Evolutionary conservation across 352 stramenopile species (phyloP), one percentile per base, ranked within the genome.

Genomic region (Phytophthora idaei): DNA sequence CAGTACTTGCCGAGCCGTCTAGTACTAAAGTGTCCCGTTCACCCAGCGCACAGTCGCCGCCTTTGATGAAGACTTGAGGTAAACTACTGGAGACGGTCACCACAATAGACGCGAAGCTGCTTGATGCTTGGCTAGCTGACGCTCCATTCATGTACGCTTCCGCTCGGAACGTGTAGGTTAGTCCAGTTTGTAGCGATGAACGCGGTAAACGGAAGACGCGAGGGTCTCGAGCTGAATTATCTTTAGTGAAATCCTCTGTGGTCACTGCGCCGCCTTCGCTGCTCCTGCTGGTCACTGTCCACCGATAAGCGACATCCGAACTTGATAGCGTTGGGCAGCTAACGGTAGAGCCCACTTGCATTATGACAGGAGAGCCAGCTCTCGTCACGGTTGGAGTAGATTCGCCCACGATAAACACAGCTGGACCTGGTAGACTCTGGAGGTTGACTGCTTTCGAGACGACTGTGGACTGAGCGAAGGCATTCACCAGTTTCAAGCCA

Each of bases 221-320:
- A 4, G 85, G 82, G 41, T 92, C 81, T 45, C 78, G 76, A n/a
- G 83, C 85, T 0, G 67, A 74, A 49, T 92, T 91, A 27, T 67
- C 74, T 9, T 72, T 64, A 27, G 73, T 85, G 17, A 90, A 64
- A 17, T 83, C 65, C 29, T 83, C 67, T 12, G 45, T 60, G 3
- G 48, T 31, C 9, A 56, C 36, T 15, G 70, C 42, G 12, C 57
- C 28, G 4, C 56, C 55, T 5, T 64, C 55, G 1, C 57, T 67
- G 12, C 51, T 44, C 12, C 48, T 46, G 17, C 64, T 80, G 0
- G 66, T 74, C 1, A 69, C 67, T 9, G 75, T 83, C 85, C 85
- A 94, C 1, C 66, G 49, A 48, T 83, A 94, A 3, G 51, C 67
- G 1, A 92, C 61, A 0, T 73, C 51, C 0, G 57, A 77, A 11